phyloP scores from a whole-genome alignment of 2,329 filamentous ascomycete species.

The Hymenoscyphus linearis region DNA sequence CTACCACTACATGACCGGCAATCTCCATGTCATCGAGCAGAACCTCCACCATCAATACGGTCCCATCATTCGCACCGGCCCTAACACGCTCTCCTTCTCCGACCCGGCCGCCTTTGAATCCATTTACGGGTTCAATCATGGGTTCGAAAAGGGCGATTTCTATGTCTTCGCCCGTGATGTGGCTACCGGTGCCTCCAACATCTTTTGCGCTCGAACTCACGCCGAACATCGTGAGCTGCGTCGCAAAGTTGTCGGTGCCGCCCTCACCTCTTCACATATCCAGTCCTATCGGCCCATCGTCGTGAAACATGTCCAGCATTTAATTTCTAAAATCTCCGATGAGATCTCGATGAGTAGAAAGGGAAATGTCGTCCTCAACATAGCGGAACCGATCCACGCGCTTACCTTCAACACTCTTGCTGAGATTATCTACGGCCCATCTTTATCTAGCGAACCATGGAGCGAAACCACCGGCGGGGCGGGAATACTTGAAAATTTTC shows the following conservation, averaged over 20 bases:
- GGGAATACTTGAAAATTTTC: background rate
- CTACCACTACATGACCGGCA: background rate
- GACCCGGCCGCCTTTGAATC: slow-evolving; percentile 39
- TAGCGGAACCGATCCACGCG: slow-evolving; percentile 2
- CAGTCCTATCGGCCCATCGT: background rate
- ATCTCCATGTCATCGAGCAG: background rate
- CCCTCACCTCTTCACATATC: slow-evolving; percentile 2
- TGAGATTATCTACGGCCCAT: slow-evolving; percentile 7
- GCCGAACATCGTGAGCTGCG: slow-evolving; percentile 6
- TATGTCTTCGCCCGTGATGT: slow-evolving; percentile 10
- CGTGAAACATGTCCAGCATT: background rate
- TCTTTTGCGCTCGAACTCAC: slow-evolving; percentile 7
- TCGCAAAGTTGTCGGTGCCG: slow-evolving; percentile 8
- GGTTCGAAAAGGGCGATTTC: slow-evolving; percentile 10
- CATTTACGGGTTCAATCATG: slow-evolving; percentile 40
- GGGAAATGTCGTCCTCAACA: background rate
- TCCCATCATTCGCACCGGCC: slow-evolving; percentile 13
- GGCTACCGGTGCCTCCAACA: background rate
- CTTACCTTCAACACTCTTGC: slow-evolving; percentile 9
- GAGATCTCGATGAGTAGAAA: background rate
- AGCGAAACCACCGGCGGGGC: background rate
- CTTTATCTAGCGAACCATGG: slow-evolving; percentile 2
- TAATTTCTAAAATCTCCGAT: background rate
- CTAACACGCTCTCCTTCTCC: slow-evolving; percentile 30
- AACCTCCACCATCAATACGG: slow-evolving; percentile 9